Percentiles rank a stretch among this genome's conserved stretches.
These are phyloP conservation scores for Rosellinia necatrix DNA, from an alignment of 2,329 filamentous ascomycete species.

Conservation along the genomic window DNA sequence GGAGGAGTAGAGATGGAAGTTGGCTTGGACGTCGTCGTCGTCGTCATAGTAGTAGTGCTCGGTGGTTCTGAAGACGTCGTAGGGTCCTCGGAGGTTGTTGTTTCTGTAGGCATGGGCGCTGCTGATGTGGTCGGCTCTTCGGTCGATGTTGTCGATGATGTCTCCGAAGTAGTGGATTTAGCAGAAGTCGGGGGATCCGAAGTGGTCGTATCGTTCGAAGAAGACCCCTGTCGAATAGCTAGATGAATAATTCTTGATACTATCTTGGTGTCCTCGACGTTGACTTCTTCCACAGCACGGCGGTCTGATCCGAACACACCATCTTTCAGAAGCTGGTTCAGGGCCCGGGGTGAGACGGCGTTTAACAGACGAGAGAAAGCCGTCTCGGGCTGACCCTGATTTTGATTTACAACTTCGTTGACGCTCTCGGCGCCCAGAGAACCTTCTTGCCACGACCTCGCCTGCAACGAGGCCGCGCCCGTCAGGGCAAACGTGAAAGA, in stretches of 20 bases:
- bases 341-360: slow-evolving; percentile 60
- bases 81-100: slow-evolving; percentile 20
- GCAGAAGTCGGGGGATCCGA: slow-evolving; percentile 20
- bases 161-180: slow-evolving; percentile 23
- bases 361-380: slow-evolving; percentile 61
- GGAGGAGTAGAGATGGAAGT: slow-evolving; percentile 14
- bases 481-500: slow-evolving; percentile 44
- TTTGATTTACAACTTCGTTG: slow-evolving; percentile 25
- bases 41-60: slow-evolving; percentile 4
- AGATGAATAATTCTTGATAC: slow-evolving; percentile 67
- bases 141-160: slow-evolving; percentile 14
- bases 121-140: slow-evolving; percentile 20
- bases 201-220: slow-evolving; percentile 39
- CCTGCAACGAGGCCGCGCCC: slow-evolving; percentile 36
- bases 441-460: slow-evolving; percentile 32
- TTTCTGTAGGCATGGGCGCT: slow-evolving; percentile 33
- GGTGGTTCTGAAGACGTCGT: slow-evolving; percentile 15
- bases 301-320: slow-evolving; percentile 70
- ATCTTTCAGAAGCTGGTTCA: slow-evolving; percentile 71
- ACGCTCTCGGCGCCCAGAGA: slow-evolving; percentile 13
- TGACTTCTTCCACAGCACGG: slow-evolving; percentile 65
- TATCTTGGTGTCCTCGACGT: slow-evolving; percentile 63
- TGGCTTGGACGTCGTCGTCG: slow-evolving; percentile 20
- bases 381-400: slow-evolving; percentile 31
- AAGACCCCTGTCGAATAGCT: slow-evolving; percentile 61